Evolutionary conservation across 352 stramenopile genomes (phyloP).

Genomic region (Pythium phragmitis): DNA sequence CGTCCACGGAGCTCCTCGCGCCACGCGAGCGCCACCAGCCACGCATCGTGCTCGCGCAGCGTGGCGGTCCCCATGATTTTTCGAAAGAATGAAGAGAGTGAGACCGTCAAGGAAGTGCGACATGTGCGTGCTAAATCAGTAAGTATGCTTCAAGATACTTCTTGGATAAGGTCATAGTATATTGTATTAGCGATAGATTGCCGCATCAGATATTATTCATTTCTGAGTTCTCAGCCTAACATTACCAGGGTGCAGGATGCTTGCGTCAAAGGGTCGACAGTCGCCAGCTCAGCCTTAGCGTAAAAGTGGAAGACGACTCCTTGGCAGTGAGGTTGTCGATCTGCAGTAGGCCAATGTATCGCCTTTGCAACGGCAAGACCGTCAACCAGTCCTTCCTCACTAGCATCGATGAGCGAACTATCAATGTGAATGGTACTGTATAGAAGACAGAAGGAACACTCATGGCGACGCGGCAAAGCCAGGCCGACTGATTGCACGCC

Average conservation of each 20-base stretch:
- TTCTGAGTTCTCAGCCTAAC: too few species aligned
- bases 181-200: neutral
- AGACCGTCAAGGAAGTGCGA: neutral
- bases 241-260: conserved; percentile 7
- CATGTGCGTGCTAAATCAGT: neutral
- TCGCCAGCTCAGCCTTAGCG: too few species aligned
- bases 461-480: too few species aligned
- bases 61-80: neutral
- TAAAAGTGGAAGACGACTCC: too few species aligned
- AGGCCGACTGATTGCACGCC: too few species aligned
- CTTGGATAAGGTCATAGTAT: neutral
- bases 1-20: conserved; percentile 2
- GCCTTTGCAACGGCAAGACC: too few species aligned
- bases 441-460: too few species aligned
- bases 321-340: too few species aligned
- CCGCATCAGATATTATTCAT: neutral
- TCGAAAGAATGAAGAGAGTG: neutral
- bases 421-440: too few species aligned
- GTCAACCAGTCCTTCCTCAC: too few species aligned
- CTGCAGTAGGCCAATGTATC: too few species aligned
- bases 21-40: conserved; percentile 9
- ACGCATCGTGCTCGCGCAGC: conserved; percentile 10
- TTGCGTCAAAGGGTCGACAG: conserved; percentile 1
- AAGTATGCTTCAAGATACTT: neutral
- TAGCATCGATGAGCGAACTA: too few species aligned